phyloP scores from a whole-genome alignment of 192 early-diverging fungal genomes.

The Diversispora eburnea region DNA sequence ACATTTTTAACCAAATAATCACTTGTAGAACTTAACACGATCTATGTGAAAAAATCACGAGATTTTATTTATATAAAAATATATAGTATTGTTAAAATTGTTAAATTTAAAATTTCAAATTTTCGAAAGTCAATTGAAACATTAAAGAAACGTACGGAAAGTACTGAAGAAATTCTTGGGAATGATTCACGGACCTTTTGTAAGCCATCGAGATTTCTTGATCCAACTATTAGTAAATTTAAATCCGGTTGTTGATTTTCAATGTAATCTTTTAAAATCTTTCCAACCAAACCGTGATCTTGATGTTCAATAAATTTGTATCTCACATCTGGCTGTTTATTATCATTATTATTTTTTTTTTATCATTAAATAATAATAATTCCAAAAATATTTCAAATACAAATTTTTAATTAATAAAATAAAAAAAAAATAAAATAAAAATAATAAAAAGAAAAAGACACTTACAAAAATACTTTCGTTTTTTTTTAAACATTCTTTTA shows the following conservation, averaged over 20 bases:
- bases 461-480: neutral
- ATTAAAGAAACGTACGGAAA: neutral
- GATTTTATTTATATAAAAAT: neutral
- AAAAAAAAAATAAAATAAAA: neutral
- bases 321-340: constrained; percentile 2
- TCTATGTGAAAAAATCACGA: neutral
- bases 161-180: neutral
- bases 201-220: constrained; percentile 23
- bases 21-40: constrained; percentile 21
- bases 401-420: neutral
- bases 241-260: neutral
- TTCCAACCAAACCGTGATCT: constrained; percentile 8
- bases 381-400: neutral
- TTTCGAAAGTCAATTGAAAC: neutral
- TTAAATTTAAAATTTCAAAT: neutral
- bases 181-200: constrained; percentile 24
- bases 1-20: constrained; percentile 18
- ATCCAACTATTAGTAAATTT: constrained; percentile 25
- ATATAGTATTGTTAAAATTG: neutral
- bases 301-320: constrained; percentile 19
- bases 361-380: neutral
- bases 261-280: constrained; percentile 23
- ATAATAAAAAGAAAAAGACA: neutral
- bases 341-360: neutral
- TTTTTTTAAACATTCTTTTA: constrained; percentile 14